These are phyloP conservation scores for Kurtzmaniella fragi DNA, from an alignment of 805 yeast genomes.

Conservation along the genomic window DNA sequence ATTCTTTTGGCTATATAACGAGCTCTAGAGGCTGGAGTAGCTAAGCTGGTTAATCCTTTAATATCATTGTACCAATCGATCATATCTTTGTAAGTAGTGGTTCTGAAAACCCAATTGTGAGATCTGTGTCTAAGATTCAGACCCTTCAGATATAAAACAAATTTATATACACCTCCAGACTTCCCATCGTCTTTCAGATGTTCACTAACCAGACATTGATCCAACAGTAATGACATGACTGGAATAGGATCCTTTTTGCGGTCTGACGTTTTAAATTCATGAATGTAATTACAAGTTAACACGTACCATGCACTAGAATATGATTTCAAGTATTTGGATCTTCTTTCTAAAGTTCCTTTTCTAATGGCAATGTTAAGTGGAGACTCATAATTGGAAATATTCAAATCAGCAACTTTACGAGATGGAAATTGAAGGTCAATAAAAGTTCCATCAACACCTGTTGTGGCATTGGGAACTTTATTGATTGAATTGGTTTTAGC, in stretches of 20 bases:
- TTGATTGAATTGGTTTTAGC: slow-evolving; percentile 12
- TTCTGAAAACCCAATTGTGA: slow-evolving; percentile 92
- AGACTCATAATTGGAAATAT: slow-evolving; percentile 64
- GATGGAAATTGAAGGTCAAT: slow-evolving; percentile 36
- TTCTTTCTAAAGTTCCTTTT: slow-evolving; percentile 79
- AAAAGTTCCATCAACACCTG: slow-evolving; percentile 31
- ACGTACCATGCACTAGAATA: slow-evolving; percentile 90
- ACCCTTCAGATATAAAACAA: slow-evolving; percentile 67
- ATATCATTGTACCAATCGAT: slow-evolving; percentile 81
- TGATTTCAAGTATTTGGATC: slow-evolving; percentile 88
- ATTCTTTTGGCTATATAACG: slow-evolving; percentile 27
- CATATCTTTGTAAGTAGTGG: slow-evolving; percentile 78
- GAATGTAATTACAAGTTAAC: slow-evolving; percentile 79
- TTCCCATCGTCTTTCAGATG: slow-evolving; percentile 70
- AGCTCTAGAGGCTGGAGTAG: slow-evolving; percentile 57
- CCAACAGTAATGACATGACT: slow-evolving; percentile 74
- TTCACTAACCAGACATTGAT: slow-evolving; percentile 76
- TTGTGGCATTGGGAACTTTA: slow-evolving; percentile 21
- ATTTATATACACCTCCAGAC: slow-evolving; percentile 58
- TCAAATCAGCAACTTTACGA: slow-evolving; percentile 43
- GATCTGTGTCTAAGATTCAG: slow-evolving; percentile 68
- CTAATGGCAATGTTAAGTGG: slow-evolving; percentile 60
- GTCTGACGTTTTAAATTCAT: slow-evolving; percentile 83
- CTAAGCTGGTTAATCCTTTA: slow-evolving; percentile 57
- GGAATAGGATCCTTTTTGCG: slow-evolving; percentile 78